Percentiles rank a stretch among this genome's conserved stretches.
phyloP scores from a whole-genome alignment of 192 early-diverging fungal genomes.

The Linderina pennispora region DNA sequence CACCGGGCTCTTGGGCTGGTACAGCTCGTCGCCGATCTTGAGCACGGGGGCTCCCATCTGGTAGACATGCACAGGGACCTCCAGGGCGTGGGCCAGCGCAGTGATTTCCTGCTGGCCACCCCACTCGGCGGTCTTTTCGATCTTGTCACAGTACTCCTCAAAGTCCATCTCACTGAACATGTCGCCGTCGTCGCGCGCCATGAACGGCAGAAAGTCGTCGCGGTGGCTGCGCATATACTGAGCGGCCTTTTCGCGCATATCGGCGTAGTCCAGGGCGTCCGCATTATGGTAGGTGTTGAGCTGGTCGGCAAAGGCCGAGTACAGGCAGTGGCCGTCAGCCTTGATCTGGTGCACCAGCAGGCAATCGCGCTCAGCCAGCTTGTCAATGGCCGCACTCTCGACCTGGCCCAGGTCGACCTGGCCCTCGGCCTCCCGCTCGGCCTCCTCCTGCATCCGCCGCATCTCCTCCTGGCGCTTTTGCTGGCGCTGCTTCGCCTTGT shows the following conservation, averaged over 20 bases:
- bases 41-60: slow-evolving; percentile 76
- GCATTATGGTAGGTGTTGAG: slow-evolving; percentile 51
- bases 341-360: slow-evolving; percentile 64
- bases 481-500: slow-evolving; percentile 48
- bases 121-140: slow-evolving; percentile 83
- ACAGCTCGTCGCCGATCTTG: slow-evolving; percentile 73
- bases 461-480: slow-evolving; percentile 68
- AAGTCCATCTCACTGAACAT: slow-evolving; percentile 65
- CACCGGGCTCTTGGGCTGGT: slow-evolving; percentile 50
- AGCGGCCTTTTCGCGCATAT: slow-evolving; percentile 70
- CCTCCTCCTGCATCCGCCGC: slow-evolving; percentile 63
- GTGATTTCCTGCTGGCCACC: slow-evolving; percentile 90
- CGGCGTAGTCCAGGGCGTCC: slow-evolving; percentile 47
- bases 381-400: slow-evolving; percentile 64
- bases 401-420: slow-evolving; percentile 69
- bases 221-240: slow-evolving; percentile 70
- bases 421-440: slow-evolving; percentile 65
- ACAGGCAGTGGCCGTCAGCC: slow-evolving; percentile 93
- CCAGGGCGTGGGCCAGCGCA: slow-evolving; percentile 67
- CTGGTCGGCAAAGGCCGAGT: slow-evolving; percentile 87
- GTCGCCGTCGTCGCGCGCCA: slow-evolving; percentile 75
- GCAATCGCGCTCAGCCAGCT: slow-evolving; percentile 50
- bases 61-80: slow-evolving; percentile 78
- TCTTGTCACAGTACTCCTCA: slow-evolving; percentile 65
- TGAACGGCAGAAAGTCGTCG: slow-evolving; percentile 90